phyloP scores from a whole-genome alignment of 768 basidiomycete genomes.

The Nidularia pulvinata region DNA sequence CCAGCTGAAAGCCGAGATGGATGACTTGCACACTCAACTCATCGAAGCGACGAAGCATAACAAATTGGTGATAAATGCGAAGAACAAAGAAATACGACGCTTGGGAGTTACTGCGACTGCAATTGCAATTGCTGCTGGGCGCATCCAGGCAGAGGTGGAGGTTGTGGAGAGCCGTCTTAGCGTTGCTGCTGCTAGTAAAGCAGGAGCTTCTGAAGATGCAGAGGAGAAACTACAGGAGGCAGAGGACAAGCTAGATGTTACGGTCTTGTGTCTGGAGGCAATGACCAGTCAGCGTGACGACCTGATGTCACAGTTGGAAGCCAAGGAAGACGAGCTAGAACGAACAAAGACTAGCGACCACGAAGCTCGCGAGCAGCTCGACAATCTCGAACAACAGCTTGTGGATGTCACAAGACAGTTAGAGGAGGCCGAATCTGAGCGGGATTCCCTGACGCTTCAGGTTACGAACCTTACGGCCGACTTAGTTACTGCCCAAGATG shows the following conservation, averaged over 20 bases:
- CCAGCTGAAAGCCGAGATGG: slow-evolving; percentile 19
- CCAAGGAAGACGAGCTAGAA: slow-evolving; percentile 24
- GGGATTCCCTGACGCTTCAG: slow-evolving; percentile 65
- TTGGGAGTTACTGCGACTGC: slow-evolving; percentile 29
- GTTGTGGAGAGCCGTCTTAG: not conserved
- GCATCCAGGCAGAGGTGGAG: slow-evolving; percentile 24
- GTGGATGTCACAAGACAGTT: slow-evolving; percentile 41
- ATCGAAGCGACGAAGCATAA: slow-evolving; percentile 24
- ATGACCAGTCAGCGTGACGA: slow-evolving; percentile 34
- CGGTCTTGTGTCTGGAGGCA: slow-evolving; percentile 30
- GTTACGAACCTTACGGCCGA: slow-evolving; percentile 64
- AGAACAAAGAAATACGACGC: slow-evolving; percentile 12
- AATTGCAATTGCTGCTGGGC: slow-evolving; percentile 35
- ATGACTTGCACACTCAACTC: not conserved
- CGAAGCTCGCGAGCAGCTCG: slow-evolving; percentile 31
- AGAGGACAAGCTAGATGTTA: slow-evolving; percentile 28
- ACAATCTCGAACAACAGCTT: slow-evolving; percentile 42
- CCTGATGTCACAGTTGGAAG: slow-evolving; percentile 28
- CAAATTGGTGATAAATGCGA: slow-evolving; percentile 10
- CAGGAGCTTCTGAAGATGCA: slow-evolving; percentile 4
- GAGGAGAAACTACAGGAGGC: slow-evolving; percentile 20
- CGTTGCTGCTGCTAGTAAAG: not conserved
- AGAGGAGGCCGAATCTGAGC: slow-evolving; percentile 62
- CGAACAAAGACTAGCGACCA: slow-evolving; percentile 28
- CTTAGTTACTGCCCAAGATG: slow-evolving; percentile 47